Base-by-base conservation (phyloP, 2,329 filamentous ascomycete species). In the Fusarium verrucosum region DNA sequence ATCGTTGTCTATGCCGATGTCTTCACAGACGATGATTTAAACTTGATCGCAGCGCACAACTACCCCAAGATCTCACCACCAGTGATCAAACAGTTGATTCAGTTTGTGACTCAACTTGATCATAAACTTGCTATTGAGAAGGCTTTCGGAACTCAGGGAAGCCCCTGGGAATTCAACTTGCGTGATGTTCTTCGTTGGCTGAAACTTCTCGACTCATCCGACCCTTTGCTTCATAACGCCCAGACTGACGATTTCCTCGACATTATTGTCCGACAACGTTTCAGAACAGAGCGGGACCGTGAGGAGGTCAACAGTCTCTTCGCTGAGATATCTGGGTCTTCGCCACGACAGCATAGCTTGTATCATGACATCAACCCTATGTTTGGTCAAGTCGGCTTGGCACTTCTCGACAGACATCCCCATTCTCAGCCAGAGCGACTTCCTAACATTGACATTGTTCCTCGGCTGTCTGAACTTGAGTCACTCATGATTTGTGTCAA, bases 1-100 rank as follows among this genome's bases (percentile, higher is more conserved):
- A 95, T 96, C 33, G 94, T 99, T 17, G 96, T 99, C 0, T 98
- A 98, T 77, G 93, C 95, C 56, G 95, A 99, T 73, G 86, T 93
- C 6, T 95, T 99, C 74, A 90, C 85, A 16, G 83, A 90, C 23
- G 85, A 92, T 28, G 95, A 99, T 79, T 79, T 99, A 58, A 84
- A 89, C 58, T 81, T 90, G 42, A 98, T 99, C 64, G 96, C 93
- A 42, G 82, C 84, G 23, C 90, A 90, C 68, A 87, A 91, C 60
- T 97, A 92, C 72, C 89, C 92, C 1, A 74, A 79, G 2, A 83
- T 94, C 20, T 76, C 85, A 1, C 69, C 79, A 1, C 78, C 85
- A 2, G 85, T 87, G 26, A 85, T 94, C 19, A 80, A 83, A 23
- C 86, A 83, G 36, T 80, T 97, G 47, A 93, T 97, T 28, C 80